Base-by-base conservation (phyloP, 441 rosid genomes). In the Mallotus repandus region DNA sequence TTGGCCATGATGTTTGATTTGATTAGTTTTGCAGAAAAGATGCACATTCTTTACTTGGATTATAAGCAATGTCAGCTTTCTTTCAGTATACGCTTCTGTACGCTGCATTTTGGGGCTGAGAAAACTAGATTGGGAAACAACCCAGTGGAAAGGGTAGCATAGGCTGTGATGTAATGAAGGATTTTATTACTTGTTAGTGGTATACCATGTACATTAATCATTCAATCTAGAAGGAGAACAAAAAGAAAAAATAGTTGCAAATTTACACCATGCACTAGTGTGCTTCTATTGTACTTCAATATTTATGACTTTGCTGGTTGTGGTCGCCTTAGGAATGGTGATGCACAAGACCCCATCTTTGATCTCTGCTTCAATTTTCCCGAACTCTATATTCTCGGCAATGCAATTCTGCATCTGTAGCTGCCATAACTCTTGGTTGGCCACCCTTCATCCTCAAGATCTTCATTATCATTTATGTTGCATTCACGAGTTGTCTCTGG, bases 341-440 rank as follows among this genome's bases (percentile, higher is more conserved):
- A 84, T 63, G 21, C 74, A 77, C 74, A 78, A 4, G 29, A 79
- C 76, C 0, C 78, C 86, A 68, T 79, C 83, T 73, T 41, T 79
- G 22, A 81, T 77, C 73, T 79, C 74, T 46, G 79, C 79, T 22
- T 58, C 74, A 25, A 59, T 59, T 32, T 72, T 81, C 72, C 74
- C 78, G 1, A 71, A 76, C 65, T 73, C 73, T 29, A 77, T 69
- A 32, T 74, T 81, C 63, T 80, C 77, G 80, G 80, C 79, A 75
- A 70, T 22, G 80, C 80, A 21, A 74, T 81, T 70, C 79, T 71
- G 68, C 60, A 46, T 68, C 63, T 70, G 76, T 70, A 79, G 52
- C 72, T 72, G 12, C 76, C 77, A 9, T 70, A 76, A 68, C 80
- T 74, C 69, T 49, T 55, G 7, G 59, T 64, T 2, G 79, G 68